Evolutionary conservation across 2,329 filamentous ascomycete species (phyloP), one percentile per base, ranked within the genome.

Genomic region (Aureobasidium pullulans): DNA sequence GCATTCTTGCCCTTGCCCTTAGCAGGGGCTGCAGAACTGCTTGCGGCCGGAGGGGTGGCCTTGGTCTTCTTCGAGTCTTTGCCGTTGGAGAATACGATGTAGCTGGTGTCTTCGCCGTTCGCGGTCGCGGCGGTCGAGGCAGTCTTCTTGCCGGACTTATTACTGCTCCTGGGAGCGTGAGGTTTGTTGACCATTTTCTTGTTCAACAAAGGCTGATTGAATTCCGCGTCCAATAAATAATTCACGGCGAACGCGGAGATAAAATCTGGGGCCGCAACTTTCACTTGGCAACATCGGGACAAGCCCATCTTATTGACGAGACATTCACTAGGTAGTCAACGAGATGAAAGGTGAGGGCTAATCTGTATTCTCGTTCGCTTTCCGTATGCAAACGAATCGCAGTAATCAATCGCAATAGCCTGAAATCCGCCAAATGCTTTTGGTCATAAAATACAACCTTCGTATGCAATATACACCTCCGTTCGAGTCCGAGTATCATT

Each of bases 121-220:
- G 66, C n/a, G 64, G 68, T 57, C 65, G 68, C 68, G 29, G 72
- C 69, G 43, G 62, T 62, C 32, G 62, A 52, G 19, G 62, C 60
- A n/a, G 68, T 64, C 60, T 70, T 69, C 63, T 72, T 71, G 50
- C 57, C 60, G 31, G 61, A 54, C 64, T 78, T 78, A 47, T 70
- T 67, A 31, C 62, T 63, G 19, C 67, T 64, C 60, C 77, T 74
- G 19, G 77, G 76, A 31, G 75, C 72, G 62, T 79, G 77, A 53
- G 76, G 73, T 67, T 79, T 79, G 63, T 78, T 79, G 46, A 76
- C 75, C 77, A 79, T 79, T 43, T 60, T 64, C 46, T 50, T 32
- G 40, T 46, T 43, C 52, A 34, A 19, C 6, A 13, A 39, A 42
- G 32, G 40, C 11, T n/a, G 28, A 16, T 6, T 34, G 2, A 10